Evolutionary conservation across 2,329 filamentous ascomycete genomes (phyloP).

Genomic region (Venturia oleaginea): DNA sequence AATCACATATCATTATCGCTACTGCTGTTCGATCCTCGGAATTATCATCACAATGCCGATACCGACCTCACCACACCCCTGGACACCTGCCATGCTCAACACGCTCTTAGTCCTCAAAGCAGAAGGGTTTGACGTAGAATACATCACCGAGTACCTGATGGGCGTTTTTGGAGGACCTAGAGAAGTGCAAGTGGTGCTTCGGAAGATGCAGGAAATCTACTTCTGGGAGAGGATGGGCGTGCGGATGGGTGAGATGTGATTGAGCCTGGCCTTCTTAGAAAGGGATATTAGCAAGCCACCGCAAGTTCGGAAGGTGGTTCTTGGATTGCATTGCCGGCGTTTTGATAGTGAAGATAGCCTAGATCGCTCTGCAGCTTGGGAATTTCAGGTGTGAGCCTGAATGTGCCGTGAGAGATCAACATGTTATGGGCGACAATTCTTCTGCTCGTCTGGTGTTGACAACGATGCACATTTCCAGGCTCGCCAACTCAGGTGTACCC

Average conservation of each 20-base stretch:
- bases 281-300: not conserved
- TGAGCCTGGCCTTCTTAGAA: not conserved
- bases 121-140: slow-evolving; percentile 7
- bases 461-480: not conserved
- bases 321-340: not conserved
- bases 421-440: too few relatives aligned
- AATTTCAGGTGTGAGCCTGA: too few relatives aligned
- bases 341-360: too few relatives aligned
- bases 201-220: slow-evolving; percentile 14
- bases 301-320: not conserved
- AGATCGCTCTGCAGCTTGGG: too few relatives aligned
- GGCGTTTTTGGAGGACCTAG: slow-evolving; percentile 6
- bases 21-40: too few relatives aligned
- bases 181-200: slow-evolving; percentile 6
- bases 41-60: too few relatives aligned
- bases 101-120: slow-evolving; percentile 5
- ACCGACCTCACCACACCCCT: slow-evolving; percentile 5
- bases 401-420: too few relatives aligned
- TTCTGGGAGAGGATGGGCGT: slow-evolving; percentile 12
- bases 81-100: slow-evolving; percentile 8
- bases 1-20: not conserved
- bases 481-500: not conserved
- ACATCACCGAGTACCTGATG: slow-evolving; percentile 8
- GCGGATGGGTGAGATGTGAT: slow-evolving; percentile 5
- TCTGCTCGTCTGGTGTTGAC: not conserved